Evolutionary conservation across 176 grass and related monocot genomes (phyloP), one percentile per base, ranked within the genome.

Genomic region (Oropetium thomaeum): DNA sequence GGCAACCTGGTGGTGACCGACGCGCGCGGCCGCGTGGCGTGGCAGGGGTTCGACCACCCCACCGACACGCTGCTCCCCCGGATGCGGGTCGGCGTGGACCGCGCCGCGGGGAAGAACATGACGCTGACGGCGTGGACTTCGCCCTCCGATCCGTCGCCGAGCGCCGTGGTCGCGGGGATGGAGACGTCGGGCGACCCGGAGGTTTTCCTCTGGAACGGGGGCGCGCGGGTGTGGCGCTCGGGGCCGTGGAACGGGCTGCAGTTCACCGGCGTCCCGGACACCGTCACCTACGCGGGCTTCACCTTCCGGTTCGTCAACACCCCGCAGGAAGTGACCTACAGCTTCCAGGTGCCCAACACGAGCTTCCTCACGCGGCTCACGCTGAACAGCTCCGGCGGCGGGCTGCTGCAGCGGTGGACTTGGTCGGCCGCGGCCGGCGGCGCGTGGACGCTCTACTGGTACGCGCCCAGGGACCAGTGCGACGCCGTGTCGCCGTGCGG

Each of bases 21-120:
- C 44, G 34, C 8, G n/a, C 3, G 13, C 0, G 71, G 76, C 1
- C 13, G 12, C 16, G 70, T 87, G 65, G 71, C 66, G 29, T 93
- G 91, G 91, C 84, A 90, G 91, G 85, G 84, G 58, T 93, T 93
- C 84, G 91, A 93, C 69, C 77, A 90, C 71, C 91, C 87, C 2
- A 79, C 80, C 5, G 78, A 90, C 74, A 93, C 87, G 31, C 44
- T 93, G 41, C 74, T 93, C 10, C 84, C 81, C 1, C 78, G 84
- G 69, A 93, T 93, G 87, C 60, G 83, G 20, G n/a, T 93, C n/a
- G 91, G 91, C 5, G 65, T 84, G 34, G 81, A 90, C 74, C 80
- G 66, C 32, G 65, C 8, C 11, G 41, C 45, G 0, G 85, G 85
- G 10, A 35, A 54, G 6, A 79, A 87, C 76, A 60, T 58, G 77